phyloP scores from a whole-genome alignment of 2,329 filamentous ascomycete species.

The Cucurbitaria berberidis region DNA sequence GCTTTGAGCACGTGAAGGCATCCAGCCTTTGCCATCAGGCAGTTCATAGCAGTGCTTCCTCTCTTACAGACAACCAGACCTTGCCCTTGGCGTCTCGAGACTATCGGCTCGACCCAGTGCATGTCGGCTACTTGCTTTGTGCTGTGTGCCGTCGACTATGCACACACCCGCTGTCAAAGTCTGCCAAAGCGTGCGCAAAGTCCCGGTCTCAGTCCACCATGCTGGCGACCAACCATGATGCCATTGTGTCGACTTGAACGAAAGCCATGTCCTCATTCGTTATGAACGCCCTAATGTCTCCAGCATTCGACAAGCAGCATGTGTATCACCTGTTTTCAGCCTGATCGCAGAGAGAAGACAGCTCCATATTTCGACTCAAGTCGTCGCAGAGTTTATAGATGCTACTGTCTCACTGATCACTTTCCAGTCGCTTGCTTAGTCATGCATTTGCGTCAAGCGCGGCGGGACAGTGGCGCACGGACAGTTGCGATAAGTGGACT shows the following conservation, averaged over 20 bases:
- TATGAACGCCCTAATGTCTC: background rate
- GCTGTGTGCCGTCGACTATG: background rate
- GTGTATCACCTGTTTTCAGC: background rate
- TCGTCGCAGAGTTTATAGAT: too few species aligned
- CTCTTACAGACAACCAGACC: background rate
- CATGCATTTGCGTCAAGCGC: slow-evolving; percentile 5
- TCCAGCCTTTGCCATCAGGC: background rate
- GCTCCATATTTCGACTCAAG: background rate
- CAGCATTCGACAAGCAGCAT: background rate
- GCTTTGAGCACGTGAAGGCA: background rate
- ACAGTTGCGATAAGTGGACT: slow-evolving; percentile 24
- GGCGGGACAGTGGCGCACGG: slow-evolving; percentile 21
- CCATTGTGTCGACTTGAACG: background rate
- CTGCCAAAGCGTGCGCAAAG: background rate
- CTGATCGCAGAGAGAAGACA: background rate
- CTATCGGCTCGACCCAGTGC: background rate
- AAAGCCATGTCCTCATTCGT: background rate
- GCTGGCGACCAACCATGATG: background rate
- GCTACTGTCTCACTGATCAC: slow-evolving; percentile 1
- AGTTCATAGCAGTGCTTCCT: background rate
- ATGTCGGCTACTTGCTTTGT: background rate
- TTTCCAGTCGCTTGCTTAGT: slow-evolving; percentile 14
- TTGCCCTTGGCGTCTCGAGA: background rate
- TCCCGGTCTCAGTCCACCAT: background rate
- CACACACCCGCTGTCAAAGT: background rate